phyloP scores from a whole-genome alignment of 306 rosid species.

The Ammopiptanthus mongolicus region DNA sequence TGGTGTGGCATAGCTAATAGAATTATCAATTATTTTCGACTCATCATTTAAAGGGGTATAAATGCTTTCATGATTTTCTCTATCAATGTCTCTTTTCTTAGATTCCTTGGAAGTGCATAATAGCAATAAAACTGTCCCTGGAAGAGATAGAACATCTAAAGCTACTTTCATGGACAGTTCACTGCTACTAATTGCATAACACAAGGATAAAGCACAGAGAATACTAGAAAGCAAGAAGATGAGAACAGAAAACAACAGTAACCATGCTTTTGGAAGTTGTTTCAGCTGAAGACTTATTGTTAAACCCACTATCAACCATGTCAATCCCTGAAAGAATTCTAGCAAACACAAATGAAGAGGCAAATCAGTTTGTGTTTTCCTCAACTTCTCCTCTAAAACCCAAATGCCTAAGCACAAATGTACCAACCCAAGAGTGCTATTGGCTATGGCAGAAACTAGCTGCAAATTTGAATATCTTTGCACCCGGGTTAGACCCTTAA shows the following conservation, averaged over 20 bases:
- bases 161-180: constrained; percentile 23
- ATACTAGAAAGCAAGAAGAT: constrained; percentile 34
- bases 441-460: constrained; percentile 35
- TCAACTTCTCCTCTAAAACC: constrained; percentile 44
- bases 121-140: constrained; percentile 13
- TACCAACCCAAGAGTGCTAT: constrained; percentile 41
- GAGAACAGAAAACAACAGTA: constrained; percentile 31
- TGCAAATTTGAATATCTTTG: constrained; percentile 28
- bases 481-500: neutral
- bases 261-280: constrained; percentile 32
- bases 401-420: constrained; percentile 42
- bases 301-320: constrained; percentile 37
- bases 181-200: constrained; percentile 19
- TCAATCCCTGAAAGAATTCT: constrained; percentile 42
- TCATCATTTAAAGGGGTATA: constrained; percentile 41
- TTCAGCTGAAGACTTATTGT: constrained; percentile 26
- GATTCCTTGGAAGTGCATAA: constrained; percentile 33
- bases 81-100: constrained; percentile 15
- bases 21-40: constrained; percentile 21
- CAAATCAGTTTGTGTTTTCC: constrained; percentile 24
- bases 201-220: constrained; percentile 35
- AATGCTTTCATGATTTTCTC: constrained; percentile 22
- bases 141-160: constrained; percentile 19
- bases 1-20: constrained; percentile 26
- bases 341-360: constrained; percentile 44